A percentile compares a stretch with the other conserved stretches of the same genome.
Evolutionary conservation across 176 grass and related monocot genomes (phyloP).

Genomic region (Zea mays): DNA sequence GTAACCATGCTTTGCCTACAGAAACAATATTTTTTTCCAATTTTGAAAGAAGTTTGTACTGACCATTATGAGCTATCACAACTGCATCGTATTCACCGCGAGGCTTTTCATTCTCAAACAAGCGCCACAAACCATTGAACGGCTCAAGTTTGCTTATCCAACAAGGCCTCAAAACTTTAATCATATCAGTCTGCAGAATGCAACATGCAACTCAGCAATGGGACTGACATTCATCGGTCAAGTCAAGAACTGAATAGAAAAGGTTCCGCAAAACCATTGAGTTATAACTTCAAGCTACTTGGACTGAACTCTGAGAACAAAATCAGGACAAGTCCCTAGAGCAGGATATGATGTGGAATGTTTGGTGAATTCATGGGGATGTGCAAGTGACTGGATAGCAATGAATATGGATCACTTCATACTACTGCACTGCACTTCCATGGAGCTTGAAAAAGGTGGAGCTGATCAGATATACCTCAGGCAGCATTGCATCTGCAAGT

Average conservation of each 20-base stretch:
- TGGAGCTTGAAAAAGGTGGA: not conserved
- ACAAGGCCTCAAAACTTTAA: constrained; percentile 65
- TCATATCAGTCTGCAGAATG: constrained; percentile 55
- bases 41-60: constrained; percentile 7
- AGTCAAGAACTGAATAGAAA: constrained; percentile 30
- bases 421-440: not conserved
- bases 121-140: constrained; percentile 74
- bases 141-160: constrained; percentile 97
- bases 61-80: constrained; percentile 95
- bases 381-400: not conserved
- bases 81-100: constrained; percentile 80
- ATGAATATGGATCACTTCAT: not conserved
- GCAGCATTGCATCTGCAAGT: constrained; percentile 74
- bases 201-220: constrained; percentile 33
- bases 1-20: not conserved
- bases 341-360: not conserved
- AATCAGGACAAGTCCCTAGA: constrained; percentile 21
- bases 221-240: constrained; percentile 14
- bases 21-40: not conserved
- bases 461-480: constrained; percentile 46
- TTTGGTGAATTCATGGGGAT: not conserved
- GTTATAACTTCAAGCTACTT: not conserved
- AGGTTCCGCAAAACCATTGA: not conserved
- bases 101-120: constrained; percentile 78
- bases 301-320: not conserved